Conservation (phyloP, 2,329 filamentous ascomycete genomes). For the Trichoderma koningiopsis region DNA sequence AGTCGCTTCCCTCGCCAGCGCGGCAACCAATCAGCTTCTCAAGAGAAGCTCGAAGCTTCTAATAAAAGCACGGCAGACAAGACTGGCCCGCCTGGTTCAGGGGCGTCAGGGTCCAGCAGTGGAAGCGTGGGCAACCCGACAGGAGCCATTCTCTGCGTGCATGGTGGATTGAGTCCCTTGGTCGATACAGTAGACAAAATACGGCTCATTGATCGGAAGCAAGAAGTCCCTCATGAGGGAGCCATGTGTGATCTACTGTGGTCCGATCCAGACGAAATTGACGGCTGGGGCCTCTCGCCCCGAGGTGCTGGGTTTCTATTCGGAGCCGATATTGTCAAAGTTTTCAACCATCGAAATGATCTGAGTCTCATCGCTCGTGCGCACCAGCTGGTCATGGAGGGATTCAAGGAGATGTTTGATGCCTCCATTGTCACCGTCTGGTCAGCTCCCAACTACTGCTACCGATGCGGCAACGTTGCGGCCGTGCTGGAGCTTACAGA, state of each 20-base stretch:
- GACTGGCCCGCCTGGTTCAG: constrained; percentile 76
- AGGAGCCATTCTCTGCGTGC: constrained; percentile 90
- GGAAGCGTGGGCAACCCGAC: constrained; percentile 67
- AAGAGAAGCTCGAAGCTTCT: constrained; percentile 31
- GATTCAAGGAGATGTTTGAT: constrained; percentile 99
- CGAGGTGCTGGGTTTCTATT: constrained; percentile 95
- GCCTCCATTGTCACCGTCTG: constrained; percentile 97
- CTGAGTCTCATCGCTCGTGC: constrained; percentile 89
- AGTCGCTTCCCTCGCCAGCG: constrained; percentile 65
- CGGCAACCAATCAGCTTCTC: constrained; percentile 29
- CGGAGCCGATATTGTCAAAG: constrained; percentile 91
- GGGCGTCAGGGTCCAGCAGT: constrained; percentile 70
- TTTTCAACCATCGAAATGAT: constrained; percentile 94
- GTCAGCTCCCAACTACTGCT: constrained; percentile 97
- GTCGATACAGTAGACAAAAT: constrained; percentile 97
- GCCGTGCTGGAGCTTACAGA: constrained; percentile 92
- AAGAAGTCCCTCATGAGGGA: constrained; percentile 97
- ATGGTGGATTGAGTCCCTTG: constrained; percentile 87
- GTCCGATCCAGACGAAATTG: constrained; percentile 97
- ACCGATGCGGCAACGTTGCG: constrained; percentile 92
- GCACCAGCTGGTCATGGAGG: constrained; percentile 98
- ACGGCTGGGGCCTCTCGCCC: constrained; percentile 93
- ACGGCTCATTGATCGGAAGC: constrained; percentile 88
- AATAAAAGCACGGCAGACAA: constrained; percentile 34
- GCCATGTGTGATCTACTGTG: constrained; percentile 98